Conservation (phyloP, 352 stramenopile genomes). For the Nothophytophthora sp. region DNA sequence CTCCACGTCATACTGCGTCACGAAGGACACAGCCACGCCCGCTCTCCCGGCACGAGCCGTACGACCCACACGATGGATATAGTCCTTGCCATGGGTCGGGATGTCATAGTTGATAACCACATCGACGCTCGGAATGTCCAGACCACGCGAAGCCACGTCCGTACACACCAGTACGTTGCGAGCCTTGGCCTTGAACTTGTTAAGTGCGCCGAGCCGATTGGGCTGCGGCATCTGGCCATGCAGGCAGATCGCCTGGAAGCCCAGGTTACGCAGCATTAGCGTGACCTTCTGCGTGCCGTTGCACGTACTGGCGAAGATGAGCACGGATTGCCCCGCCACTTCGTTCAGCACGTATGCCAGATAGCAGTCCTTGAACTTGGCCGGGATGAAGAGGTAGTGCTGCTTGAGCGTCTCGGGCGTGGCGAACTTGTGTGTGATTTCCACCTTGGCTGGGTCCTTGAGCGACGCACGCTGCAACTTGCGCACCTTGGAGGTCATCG, state of each 20-base stretch:
- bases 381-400: slow-evolving; percentile 99
- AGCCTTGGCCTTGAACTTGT: slow-evolving; percentile 97
- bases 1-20: slow-evolving; percentile 99
- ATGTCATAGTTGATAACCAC: slow-evolving; percentile 99
- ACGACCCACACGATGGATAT: slow-evolving; percentile 98
- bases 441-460: slow-evolving; percentile 95
- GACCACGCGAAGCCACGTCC: slow-evolving; percentile 89
- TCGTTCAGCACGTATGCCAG: slow-evolving; percentile 99
- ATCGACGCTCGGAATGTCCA: slow-evolving; percentile 98
- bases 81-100: slow-evolving; percentile 98
- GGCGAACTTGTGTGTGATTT: slow-evolving; percentile 98
- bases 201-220: slow-evolving; percentile 96
- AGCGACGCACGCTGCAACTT: slow-evolving; percentile 98
- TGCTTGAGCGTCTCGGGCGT: slow-evolving; percentile 98
- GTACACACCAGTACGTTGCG: slow-evolving; percentile 91
- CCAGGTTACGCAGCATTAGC: slow-evolving; percentile 97
- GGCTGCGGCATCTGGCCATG: slow-evolving; percentile 99
- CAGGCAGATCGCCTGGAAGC: slow-evolving; percentile 97
- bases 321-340: slow-evolving; percentile 95
- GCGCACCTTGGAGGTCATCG: slow-evolving; percentile 98
- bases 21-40: slow-evolving; percentile 96
- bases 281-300: slow-evolving; percentile 96
- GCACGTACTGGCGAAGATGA: slow-evolving; percentile 99
- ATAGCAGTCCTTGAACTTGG: slow-evolving; percentile 99
- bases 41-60: slow-evolving; percentile 96